A percentile compares a stretch with the other conserved stretches of the same genome.
Evolutionary conservation across 2,329 filamentous ascomycete genomes (phyloP).

Genomic region (Chaetomiaceae sp.): DNA sequence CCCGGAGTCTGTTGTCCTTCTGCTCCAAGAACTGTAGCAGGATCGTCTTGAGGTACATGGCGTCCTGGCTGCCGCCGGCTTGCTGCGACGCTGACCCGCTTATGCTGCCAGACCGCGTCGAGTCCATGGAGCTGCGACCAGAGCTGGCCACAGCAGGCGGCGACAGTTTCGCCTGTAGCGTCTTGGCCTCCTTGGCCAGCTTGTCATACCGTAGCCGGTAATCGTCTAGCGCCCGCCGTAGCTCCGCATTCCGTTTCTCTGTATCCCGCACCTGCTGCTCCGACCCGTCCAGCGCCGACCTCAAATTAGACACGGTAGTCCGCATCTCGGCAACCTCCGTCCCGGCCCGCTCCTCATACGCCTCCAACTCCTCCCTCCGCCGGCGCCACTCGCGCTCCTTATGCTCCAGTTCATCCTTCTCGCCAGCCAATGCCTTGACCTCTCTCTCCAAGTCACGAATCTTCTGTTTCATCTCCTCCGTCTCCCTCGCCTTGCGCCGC

Average conservation of each 20-base stretch:
- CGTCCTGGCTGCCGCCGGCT: slow-evolving; percentile 39
- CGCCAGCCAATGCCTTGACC: slow-evolving; percentile 64
- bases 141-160: slow-evolving; percentile 31
- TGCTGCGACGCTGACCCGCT: slow-evolving; percentile 23
- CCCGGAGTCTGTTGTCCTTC: slow-evolving; percentile 70
- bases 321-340: slow-evolving; percentile 74
- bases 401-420: slow-evolving; percentile 72
- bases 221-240: slow-evolving; percentile 74
- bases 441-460: slow-evolving; percentile 78
- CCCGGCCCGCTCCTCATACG: slow-evolving; percentile 60
- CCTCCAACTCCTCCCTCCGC: slow-evolving; percentile 71
- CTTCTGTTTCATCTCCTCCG: slow-evolving; percentile 77
- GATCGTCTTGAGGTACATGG: slow-evolving; percentile 74
- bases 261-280: slow-evolving; percentile 80
- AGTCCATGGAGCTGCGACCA: slow-evolving; percentile 43
- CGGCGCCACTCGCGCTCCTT: slow-evolving; percentile 70
- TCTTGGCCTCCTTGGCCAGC: slow-evolving; percentile 62
- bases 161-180: slow-evolving; percentile 44
- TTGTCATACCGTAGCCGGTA: slow-evolving; percentile 73
- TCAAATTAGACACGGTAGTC: slow-evolving; percentile 70
- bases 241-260: slow-evolving; percentile 74
- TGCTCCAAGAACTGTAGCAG: slow-evolving; percentile 77
- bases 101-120: slow-evolving; percentile 36
- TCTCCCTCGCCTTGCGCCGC: slow-evolving; percentile 71
- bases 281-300: slow-evolving; percentile 77